These are phyloP conservation scores for Trichoderma asperellum DNA, from an alignment of 2,329 filamentous ascomycete genomes.

Conservation along the genomic window DNA sequence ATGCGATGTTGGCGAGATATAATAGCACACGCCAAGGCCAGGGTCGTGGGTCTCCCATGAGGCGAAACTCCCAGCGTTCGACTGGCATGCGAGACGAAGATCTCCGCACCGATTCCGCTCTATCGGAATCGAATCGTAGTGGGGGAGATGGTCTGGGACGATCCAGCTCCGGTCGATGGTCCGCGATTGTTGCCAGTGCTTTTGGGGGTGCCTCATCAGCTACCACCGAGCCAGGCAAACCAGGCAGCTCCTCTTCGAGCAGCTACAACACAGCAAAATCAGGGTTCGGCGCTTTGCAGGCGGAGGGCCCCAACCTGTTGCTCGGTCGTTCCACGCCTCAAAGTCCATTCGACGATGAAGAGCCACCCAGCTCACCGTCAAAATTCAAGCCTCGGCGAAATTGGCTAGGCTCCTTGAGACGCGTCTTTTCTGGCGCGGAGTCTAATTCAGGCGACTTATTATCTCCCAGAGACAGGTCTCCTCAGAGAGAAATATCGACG, in stretches of 20 bases:
- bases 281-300: constrained; percentile 56
- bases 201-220: constrained; percentile 37
- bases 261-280: constrained; percentile 60
- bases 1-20: constrained; percentile 55
- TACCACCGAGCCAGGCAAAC: constrained; percentile 40
- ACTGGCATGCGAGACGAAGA: constrained; percentile 50
- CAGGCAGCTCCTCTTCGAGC: constrained; percentile 48
- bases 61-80: constrained; percentile 45
- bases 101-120: constrained; percentile 58
- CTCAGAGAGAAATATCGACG: constrained; percentile 39
- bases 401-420: constrained; percentile 70
- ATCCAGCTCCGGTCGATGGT: constrained; percentile 42
- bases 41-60: constrained; percentile 46
- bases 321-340: constrained; percentile 37
- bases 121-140: constrained; percentile 59
- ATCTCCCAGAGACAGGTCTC: constrained; percentile 37
- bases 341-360: constrained; percentile 41
- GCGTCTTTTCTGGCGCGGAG: constrained; percentile 60
- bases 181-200: constrained; percentile 40
- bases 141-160: constrained; percentile 48
- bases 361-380: constrained; percentile 58
- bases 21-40: constrained; percentile 38
- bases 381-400: constrained; percentile 60
- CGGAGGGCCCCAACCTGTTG: constrained; percentile 57
- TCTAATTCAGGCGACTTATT: constrained; percentile 38